Evolutionary conservation across 306 rosid genomes (phyloP), one percentile per base, ranked within the genome.

Genomic region (Pyrus bretschneideri): DNA sequence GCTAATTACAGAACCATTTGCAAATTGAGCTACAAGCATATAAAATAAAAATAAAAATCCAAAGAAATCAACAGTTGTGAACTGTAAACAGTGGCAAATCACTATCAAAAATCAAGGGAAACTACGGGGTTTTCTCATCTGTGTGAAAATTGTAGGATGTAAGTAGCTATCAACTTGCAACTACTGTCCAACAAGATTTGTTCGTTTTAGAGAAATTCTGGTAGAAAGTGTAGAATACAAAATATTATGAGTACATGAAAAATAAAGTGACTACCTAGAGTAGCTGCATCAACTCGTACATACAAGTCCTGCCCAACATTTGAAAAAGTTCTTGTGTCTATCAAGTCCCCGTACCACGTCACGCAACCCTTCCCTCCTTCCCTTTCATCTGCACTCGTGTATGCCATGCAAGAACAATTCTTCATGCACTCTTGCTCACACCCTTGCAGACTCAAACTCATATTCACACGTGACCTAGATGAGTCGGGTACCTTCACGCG

Each of bases 351-450:
- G 70, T 82, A 19, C 91, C 92, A 90, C 8, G 72, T 74, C 51
- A 88, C 9, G 67, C 96, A 90, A n/a, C 92, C 90, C 45, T 60
- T 81, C 21, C 81, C 49, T 0, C 80, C 87, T 49, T 38, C 72
- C 6, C 79, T 79, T 38, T 76, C 84, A 76, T 90, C 65, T 4
- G 84, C 81, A 70, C 15, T 76, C 1, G 89, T 42, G 80, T 85
- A 92, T 1, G 96, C 93, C 23, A 4, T 76, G 57, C 97, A 92
- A 4, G 87, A 78, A 64, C 96, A 91, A 67, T 87, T 82, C 64
- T 76, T 73, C 58, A 86, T 66, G 54, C 93, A 91, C 61, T 81
- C 86, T 8, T 40, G n/a, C 67, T 76, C 35, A 67, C 96, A 87
- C 4, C 38, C 84, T 29, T 79, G 33, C 33, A 80, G 55, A 18